Percentiles rank a stretch among this genome's conserved stretches.
These are phyloP conservation scores for Vitis vinifera DNA, from an alignment of 164 flowering plant species.

Conservation along the genomic window DNA sequence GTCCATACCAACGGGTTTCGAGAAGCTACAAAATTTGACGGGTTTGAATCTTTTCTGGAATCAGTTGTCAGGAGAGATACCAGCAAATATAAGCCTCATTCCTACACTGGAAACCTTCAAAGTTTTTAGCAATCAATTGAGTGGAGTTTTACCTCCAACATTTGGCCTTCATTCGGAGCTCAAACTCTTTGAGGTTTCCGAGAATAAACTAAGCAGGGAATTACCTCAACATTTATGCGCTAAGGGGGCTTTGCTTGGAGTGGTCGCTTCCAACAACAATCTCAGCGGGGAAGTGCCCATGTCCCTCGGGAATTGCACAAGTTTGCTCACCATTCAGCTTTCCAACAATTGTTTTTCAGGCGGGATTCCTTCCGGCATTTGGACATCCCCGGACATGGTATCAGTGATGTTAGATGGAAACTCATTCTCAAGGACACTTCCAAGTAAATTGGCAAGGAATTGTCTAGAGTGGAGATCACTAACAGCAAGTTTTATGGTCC, in stretches of 20 bases:
- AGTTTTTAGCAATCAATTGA: no score
- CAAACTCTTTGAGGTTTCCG: constrained; percentile 38
- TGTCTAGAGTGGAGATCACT: constrained; percentile 44
- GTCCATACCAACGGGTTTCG: constrained; percentile 55
- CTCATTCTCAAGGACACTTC: constrained; percentile 51
- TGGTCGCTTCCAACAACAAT: constrained; percentile 45
- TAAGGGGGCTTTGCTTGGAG: constrained; percentile 33
- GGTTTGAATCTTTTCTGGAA: constrained; percentile 38
- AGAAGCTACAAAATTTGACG: constrained; percentile 37
- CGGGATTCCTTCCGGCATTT: constrained; percentile 48
- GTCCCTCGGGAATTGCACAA: constrained; percentile 53
- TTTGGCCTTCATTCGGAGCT: constrained; percentile 16
- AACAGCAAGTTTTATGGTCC: constrained; percentile 60
- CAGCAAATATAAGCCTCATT: no score
- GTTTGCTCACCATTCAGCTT: constrained; percentile 30
- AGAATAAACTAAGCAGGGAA: constrained; percentile 40
- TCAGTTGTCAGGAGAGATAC: constrained; percentile 41
- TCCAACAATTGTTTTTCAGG: constrained; percentile 31
- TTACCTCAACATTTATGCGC: constrained; percentile 23
- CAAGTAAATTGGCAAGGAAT: constrained; percentile 40
- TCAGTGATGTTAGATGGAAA: constrained; percentile 40
- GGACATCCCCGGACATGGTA: constrained; percentile 27
- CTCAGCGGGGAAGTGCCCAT: constrained; percentile 58
- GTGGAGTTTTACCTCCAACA: no score
- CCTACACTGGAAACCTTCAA: no score